Evolutionary conservation across 805 yeast species (phyloP), one percentile per base, ranked within the genome.

Genomic region (Yarrowia sp.): DNA sequence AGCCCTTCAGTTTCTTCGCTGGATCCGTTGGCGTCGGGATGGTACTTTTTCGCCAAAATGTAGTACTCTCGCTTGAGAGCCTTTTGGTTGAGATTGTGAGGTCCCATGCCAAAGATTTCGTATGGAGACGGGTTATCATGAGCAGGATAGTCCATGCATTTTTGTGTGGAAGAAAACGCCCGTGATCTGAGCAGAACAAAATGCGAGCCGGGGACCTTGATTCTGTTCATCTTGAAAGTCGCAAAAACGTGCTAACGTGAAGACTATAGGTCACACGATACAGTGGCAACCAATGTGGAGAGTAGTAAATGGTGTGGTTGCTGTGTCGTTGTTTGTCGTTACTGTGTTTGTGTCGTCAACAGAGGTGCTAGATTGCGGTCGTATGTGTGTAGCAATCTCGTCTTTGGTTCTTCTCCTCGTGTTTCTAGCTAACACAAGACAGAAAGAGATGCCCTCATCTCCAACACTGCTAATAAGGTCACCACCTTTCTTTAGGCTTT

Each of bases 51-150:
- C 10, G 66, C 66, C 66, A 61, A 14, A 34, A 36, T 20, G 14
- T 61, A 61, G 46, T 61, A 61, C 55, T 47, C 55, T 10, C 44
- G 34, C n/a, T 61, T 61, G 9, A 61, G 55, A 1, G 44, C 30
- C 46, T 61, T 61, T 17, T 61, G 66, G 46, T 47, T 46, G 38
- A 61, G 46, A 30, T 61, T 61, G 24, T 61, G 66, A 8, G 66
- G 66, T 2, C 55, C 66, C 46, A 47, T 46, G 24, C 66, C 66
- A 14, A 61, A 61, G 30, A 61, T 53, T 69, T 69, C 55, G 24
- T 43, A 49, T 17, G 63, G 63, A 10, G 44, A 47, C 19, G 60
- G 60, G 24, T 46, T 30, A 14, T 44, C 52, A 36, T 43, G 33
- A 42, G 20, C 34, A 14, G 67, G 66, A 46, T 42, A 67, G 13